phyloP scores from a whole-genome alignment of 2,329 filamentous ascomycete genomes.

The Paraconiothyrium sp. region DNA sequence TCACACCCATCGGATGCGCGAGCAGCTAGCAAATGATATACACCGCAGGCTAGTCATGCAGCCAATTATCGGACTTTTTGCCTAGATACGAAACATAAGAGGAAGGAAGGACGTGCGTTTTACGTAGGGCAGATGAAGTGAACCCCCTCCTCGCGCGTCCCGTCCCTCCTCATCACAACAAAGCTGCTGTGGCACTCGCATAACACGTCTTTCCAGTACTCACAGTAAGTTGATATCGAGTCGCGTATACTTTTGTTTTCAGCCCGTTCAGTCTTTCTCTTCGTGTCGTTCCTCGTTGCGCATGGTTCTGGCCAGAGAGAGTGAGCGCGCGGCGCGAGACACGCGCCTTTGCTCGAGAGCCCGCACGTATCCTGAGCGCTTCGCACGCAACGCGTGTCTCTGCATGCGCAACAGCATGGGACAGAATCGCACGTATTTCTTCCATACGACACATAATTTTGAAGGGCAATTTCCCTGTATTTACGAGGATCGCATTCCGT shows the following conservation, averaged over 20 bases:
- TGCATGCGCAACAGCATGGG: background rate
- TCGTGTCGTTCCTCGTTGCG: background rate
- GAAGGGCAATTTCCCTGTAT: background rate
- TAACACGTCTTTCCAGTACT: slow-evolving; percentile 6
- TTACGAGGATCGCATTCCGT: background rate
- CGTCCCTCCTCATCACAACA: slow-evolving; percentile 25
- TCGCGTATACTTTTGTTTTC: slow-evolving; percentile 22
- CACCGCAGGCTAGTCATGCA: slow-evolving; percentile 9
- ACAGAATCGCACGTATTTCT: background rate
- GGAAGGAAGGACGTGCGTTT: slow-evolving; percentile 8
- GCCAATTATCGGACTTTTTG: slow-evolving; percentile 29
- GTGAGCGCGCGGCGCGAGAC: slow-evolving; percentile 8
- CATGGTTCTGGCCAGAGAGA: background rate
- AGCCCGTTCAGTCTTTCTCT: slow-evolving; percentile 4
- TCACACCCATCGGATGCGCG: background rate
- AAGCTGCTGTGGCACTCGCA: slow-evolving; percentile 20
- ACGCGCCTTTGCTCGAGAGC: slow-evolving; percentile 8
- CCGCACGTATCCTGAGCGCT: slow-evolving; percentile 14
- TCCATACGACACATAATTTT: background rate
- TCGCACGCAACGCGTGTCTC: slow-evolving; percentile 9
- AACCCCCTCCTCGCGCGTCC: slow-evolving; percentile 17
- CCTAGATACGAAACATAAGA: slow-evolving; percentile 27
- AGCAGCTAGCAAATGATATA: slow-evolving; percentile 13
- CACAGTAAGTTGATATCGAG: slow-evolving; percentile 16
- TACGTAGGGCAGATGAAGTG: slow-evolving; percentile 16